Evolutionary conservation across 1,284 basidiomycete species (phyloP), one percentile per base, ranked within the genome.

Genomic region (Naganishia albida): DNA sequence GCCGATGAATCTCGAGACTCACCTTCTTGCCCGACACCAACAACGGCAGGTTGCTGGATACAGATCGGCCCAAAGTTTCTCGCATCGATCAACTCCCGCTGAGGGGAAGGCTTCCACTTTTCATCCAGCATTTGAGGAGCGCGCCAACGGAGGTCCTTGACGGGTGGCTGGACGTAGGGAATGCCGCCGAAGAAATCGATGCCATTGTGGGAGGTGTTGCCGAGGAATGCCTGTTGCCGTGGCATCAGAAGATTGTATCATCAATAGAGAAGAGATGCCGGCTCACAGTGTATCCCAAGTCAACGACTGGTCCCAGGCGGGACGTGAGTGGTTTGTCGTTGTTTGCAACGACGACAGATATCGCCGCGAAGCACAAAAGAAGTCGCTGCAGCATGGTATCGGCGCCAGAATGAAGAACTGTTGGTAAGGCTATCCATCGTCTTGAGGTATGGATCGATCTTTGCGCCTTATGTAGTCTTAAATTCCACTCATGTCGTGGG

Each of bases 21-120:
- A 68, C 65, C 67, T 44, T 66, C 65, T 7, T 51, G 48, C 12
- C 67, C 69, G 7, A 70, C 63, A 40, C 67, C 69, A 10, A 67
- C 63, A 15, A 67, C 66, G 10, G 69, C 69, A 4, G 69, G 69
- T 28, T 70, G 69, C 55, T 68, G 69, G 16, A 70, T 68, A 56
- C 67, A 68, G 13, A 70, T 64, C 26, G 69, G 64, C 0, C 67
- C 69, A 54, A 66, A 70, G 57, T 68, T 68, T 7, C 69, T 43
- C 10, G 69, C 67, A 25, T 70, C 69, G 12, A 65, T 52, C n/a
- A 67, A 18, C 7, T 42, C 42, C 43, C 66, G 63, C 23, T 62
- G 44, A n/a, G 50, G 25, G 15, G 48, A 50, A 16, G 53, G 28
- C 30, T 67, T 66, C 52, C 60, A 48, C 2, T 30, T 43, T 43